Evolutionary conservation across 305 asterid genomes (phyloP), one percentile per base, ranked within the genome.

Genomic region (Solanum chacoense): DNA sequence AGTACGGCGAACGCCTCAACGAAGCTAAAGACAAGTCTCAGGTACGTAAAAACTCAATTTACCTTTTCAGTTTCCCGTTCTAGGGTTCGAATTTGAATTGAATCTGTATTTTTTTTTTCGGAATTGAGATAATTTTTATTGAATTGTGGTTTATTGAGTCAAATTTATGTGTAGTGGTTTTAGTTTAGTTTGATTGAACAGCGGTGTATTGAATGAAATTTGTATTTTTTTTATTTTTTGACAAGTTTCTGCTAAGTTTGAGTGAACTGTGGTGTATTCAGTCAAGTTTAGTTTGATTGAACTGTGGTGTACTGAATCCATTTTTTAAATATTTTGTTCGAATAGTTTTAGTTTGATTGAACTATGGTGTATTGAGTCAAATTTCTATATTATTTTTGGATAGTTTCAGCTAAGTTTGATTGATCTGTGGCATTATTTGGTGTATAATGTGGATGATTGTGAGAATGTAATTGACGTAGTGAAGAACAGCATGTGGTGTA

Each of bases 21-120:
- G 96, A 94, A 89, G 95, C 93, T 91, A 96, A 96, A 92, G 98
- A 97, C 93, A 97, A 96, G 94, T 94, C 96, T 45, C 94, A 94
- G 99, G 99, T 95, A 50, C 89, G 28, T 79, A 88, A 85, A 73
- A 86, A 35, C 85, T n/a, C 50, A 8, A 50, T 42, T 76, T 90
- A 28, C 79, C n/a, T 55, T 35, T 42, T 76, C 28, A 42, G 76
- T 78, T 37, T 67, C n/a, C 85, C 40, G 22, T 89, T 85, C 71
- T 91, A 91, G 94, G 91, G 94, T 92, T 92, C 88, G 75, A 26
- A 45, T 65, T 71, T 24, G 36, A 75, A 75, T 84, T 4, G 37
- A 42, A 35, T 55, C 37, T 24, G 38, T 3, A 22, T 4, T 50
- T 86, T 40, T 71, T n/a, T 37, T 86, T 26, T 26, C 8, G 4